Conservation (phyloP, 495 filamentous ascomycete species). For the Bacidia rubella region DNA sequence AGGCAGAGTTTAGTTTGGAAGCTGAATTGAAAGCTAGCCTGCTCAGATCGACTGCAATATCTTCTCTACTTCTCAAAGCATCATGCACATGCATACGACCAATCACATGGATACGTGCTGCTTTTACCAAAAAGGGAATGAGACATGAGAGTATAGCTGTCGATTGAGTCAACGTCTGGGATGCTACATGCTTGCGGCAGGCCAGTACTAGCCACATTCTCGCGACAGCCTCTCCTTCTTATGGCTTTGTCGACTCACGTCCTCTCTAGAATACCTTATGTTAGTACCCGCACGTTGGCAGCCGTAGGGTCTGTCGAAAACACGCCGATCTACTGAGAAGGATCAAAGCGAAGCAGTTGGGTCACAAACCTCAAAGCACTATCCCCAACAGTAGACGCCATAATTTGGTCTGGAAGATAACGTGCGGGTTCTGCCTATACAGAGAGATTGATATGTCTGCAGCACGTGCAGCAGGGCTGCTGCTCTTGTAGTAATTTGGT, state of each 20-base stretch:
- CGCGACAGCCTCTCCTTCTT: constrained; percentile 9
- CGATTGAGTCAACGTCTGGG: constrained; percentile 50
- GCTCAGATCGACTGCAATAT: constrained; percentile 56
- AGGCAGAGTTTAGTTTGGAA: constrained; percentile 35
- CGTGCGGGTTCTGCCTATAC: constrained; percentile 73
- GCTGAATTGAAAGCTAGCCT: constrained; percentile 40
- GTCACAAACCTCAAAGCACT: constrained; percentile 53
- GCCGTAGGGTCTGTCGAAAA: constrained; percentile 88
- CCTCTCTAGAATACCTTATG: constrained; percentile 65
- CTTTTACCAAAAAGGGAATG: constrained; percentile 74
- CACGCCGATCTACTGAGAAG: constrained; percentile 37
- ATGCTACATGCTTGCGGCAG: constrained; percentile 49
- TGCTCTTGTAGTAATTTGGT: constrained; percentile 66
- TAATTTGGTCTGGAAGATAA: constrained; percentile 68
- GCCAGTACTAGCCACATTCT: constrained; percentile 54
- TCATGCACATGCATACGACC: constrained; percentile 56
- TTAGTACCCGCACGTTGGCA: constrained; percentile 70
- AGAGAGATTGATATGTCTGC: constrained; percentile 69
- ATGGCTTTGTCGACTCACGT: constrained; percentile 35
- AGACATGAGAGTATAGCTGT: constrained; percentile 64
- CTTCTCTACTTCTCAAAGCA: constrained; percentile 34
- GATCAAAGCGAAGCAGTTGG: constrained; percentile 50
- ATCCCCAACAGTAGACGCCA: constrained; percentile 63
- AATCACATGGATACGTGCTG: constrained; percentile 66
- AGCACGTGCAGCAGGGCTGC: constrained; percentile 66